Base-by-base conservation (phyloP, 192 early-diverging fungal genomes). In the Hyaloraphidium curvatum region DNA sequence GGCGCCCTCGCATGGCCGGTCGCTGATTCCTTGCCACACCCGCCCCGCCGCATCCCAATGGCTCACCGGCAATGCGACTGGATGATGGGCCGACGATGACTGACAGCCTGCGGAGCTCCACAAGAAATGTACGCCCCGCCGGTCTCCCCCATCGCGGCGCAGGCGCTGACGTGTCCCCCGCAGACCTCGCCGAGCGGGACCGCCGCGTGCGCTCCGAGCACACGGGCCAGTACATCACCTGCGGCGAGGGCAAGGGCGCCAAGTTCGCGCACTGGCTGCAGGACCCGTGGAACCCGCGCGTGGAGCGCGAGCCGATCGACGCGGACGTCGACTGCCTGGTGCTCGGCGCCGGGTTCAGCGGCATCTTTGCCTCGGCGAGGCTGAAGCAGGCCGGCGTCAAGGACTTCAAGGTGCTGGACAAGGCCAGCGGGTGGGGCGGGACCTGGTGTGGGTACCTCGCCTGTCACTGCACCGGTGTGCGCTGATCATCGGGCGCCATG, bases 161-260 rank as follows among this genome's bases (percentile, higher is more conserved):
- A n/a, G n/a, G n/a, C n/a, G n/a, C n/a, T n/a, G n/a, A n/a, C n/a
- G n/a, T n/a, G n/a, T n/a, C n/a, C n/a, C n/a, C n/a, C n/a, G n/a
- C n/a, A n/a, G n/a, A 37, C 33, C 9, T 11, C 33, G 33, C 7
- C 7, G 33, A 37, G 33, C 7, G 33, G n/a, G 33, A 37, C 33
- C 33, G 33, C n/a, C 33, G 33, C 9, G 9, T 48, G 43, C 43
- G 43, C 25, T 9, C 14, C 14, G 43, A 48, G 17, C 43, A 48
- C 43, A 14, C 14, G 19, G 14, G 23, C 11, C 43, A 48, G 19
- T 48, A 48, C 25, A 19, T 48, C 43, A 48, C 43, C 5, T 22
- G 14, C 25, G 43, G 43, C 23, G 43, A 48, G 43, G 43, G 43
- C 7, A 48, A 48, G 19, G 43, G 43, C 43, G 43, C 43, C 14